Evolutionary conservation across 768 basidiomycete genomes (phyloP).

Genomic region (Nidularia pulvinata): DNA sequence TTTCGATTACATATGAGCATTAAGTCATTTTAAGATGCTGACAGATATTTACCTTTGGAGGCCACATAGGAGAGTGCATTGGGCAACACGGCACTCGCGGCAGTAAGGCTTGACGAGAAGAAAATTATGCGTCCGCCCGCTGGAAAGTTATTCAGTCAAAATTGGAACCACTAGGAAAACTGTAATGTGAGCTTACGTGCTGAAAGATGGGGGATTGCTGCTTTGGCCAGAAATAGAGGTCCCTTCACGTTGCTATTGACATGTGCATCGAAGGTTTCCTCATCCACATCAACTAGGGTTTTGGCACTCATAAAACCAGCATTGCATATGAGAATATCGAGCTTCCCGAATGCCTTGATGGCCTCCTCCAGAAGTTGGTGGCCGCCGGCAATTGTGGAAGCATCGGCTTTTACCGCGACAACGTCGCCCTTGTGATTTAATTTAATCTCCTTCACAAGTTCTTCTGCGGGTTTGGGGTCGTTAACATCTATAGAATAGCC

Average conservation of each 20-base stretch:
- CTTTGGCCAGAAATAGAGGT: constrained; percentile 53
- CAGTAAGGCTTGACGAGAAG: constrained; percentile 51
- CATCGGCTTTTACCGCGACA: constrained; percentile 51
- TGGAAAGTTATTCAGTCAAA: constrained; percentile 7
- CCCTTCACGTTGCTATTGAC: constrained; percentile 59
- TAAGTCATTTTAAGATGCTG: neutral
- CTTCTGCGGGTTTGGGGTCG: constrained; percentile 36
- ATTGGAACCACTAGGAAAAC: neutral
- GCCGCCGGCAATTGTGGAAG: constrained; percentile 43
- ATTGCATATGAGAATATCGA: constrained; percentile 62
- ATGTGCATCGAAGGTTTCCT: constrained; percentile 47
- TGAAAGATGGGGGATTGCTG: constrained; percentile 38
- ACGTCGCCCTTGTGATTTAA: constrained; percentile 42
- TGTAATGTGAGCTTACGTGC: constrained; percentile 29
- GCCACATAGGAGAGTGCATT: constrained; percentile 51
- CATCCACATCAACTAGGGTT: constrained; percentile 45
- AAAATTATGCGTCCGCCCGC: constrained; percentile 58
- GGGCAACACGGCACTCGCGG: constrained; percentile 38
- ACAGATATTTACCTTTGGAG: constrained; percentile 33
- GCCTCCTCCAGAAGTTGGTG: constrained; percentile 47
- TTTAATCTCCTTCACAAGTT: constrained; percentile 46
- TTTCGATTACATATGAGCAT: neutral
- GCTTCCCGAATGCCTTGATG: constrained; percentile 42
- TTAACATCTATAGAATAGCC: constrained; percentile 23
- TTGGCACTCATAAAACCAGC: constrained; percentile 56